These are phyloP conservation scores for Clitopilus passeckerianus DNA, from an alignment of 768 basidiomycete species.

Conservation along the genomic window DNA sequence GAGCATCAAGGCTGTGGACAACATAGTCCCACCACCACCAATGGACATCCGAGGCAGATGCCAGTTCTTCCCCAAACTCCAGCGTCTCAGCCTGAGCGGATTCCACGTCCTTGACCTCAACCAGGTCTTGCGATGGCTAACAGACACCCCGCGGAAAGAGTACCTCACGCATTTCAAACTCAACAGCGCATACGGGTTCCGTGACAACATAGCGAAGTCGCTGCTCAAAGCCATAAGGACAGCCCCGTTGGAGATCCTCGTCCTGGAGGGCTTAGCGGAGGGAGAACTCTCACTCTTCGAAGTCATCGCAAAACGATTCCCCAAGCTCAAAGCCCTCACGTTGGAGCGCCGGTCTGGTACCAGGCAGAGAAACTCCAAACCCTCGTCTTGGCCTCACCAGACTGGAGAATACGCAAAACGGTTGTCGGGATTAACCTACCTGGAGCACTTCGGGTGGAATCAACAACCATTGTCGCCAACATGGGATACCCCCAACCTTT, in stretches of 20 bases:
- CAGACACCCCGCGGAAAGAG: background rate
- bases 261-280: conserved; percentile 1
- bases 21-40: background rate
- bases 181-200: background rate
- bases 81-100: background rate
- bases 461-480: background rate
- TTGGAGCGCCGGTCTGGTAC: background rate
- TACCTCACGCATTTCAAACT: background rate
- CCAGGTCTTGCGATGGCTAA: background rate
- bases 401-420: conserved; percentile 3
- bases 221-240: background rate
- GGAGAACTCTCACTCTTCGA: conserved; percentile 2
- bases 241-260: background rate
- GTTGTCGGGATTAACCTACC: background rate
- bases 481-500: background rate
- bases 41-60: background rate
- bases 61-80: background rate
- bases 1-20: background rate
- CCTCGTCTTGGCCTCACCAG: background rate
- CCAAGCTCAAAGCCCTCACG: background rate
- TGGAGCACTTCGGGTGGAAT: conserved; percentile 5
- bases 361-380: background rate
- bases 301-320: conserved; percentile 1
- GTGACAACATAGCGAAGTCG: background rate
- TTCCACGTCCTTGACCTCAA: background rate